Conservation (phyloP, 1,139 yeast species). For the Debaryomycetaceae sp. region DNA sequence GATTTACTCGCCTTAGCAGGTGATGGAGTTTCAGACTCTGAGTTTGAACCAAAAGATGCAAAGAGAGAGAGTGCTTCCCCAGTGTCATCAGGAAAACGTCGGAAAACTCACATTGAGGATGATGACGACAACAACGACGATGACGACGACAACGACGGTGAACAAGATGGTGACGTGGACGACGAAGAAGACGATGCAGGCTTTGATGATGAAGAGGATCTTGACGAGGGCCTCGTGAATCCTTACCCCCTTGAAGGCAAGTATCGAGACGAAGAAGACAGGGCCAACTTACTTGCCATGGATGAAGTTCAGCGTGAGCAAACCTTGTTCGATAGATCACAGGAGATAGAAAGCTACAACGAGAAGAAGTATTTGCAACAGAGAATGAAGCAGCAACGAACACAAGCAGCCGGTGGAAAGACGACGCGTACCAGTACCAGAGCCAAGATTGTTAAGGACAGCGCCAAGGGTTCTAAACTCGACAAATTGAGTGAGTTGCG, state of each 20-base stretch:
- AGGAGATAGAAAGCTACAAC: constrained; percentile 80
- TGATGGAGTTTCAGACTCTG: constrained; percentile 8
- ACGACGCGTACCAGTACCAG: constrained; percentile 24
- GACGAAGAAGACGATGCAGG: constrained; percentile 26
- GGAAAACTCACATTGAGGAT: constrained; percentile 17
- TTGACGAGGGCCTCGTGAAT: constrained; percentile 38
- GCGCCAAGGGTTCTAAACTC: constrained; percentile 25
- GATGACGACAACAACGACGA: constrained; percentile 20
- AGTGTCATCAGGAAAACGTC: constrained; percentile 14
- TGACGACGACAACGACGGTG: constrained; percentile 20
- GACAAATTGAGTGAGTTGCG: constrained; percentile 77
- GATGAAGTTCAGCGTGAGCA: constrained; percentile 93
- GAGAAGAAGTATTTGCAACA: constrained; percentile 80
- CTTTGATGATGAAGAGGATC: constrained; percentile 21
- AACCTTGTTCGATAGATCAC: constrained; percentile 84
- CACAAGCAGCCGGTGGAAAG: constrained; percentile 20
- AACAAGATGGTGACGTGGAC: constrained; percentile 37
- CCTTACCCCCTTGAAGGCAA: constrained; percentile 96
- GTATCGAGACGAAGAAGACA: constrained; percentile 78
- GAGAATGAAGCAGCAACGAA: constrained; percentile 56
- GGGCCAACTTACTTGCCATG: constrained; percentile 60
- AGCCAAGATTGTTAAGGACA: constrained; percentile 23
- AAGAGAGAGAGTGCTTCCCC: constrained; percentile 7
- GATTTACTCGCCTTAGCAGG: constrained; percentile 10
- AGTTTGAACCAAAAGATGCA: constrained; percentile 6